Evolutionary conservation across 2,329 filamentous ascomycete genomes (phyloP), one percentile per base, ranked within the genome.

Genomic region (Aquanectria penicillioides): DNA sequence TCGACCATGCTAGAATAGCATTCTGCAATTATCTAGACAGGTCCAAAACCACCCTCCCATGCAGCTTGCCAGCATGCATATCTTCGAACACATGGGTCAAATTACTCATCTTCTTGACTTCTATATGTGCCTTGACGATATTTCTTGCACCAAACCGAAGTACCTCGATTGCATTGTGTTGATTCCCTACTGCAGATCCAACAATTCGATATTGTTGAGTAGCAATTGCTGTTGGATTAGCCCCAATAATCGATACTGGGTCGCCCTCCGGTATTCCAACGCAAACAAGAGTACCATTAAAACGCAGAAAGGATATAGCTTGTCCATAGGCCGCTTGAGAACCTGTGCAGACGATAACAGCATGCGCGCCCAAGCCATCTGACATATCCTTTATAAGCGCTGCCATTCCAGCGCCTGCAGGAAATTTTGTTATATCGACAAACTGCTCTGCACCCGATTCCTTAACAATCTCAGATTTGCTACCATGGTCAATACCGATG

Each of bases 241-340:
- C 47, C n/a, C 34, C 47, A 12, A 26, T 18, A 9, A 51, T 40
- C 2, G 47, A 36, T 6, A 38, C 8, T 9, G 41, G 13, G 23
- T 51, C 47, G n/a, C 47, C 47, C 36, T 56, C 53, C 11, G 53
- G 37, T 3, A 56, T 6, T 2, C 53, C 53, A 13, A 56, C 44
- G n/a, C 53, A 56, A 8, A 50, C 53, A 12, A 56, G 13, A 1
- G 53, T 56, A 6, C 53, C 53, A 15, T 31, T 41, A 12, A 49
- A 49, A n/a, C 53, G 43, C 18, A 56, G 29, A 26, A 49, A 50
- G 36, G 18, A 13, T 9, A 56, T 6, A 2, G 53, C 28, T 33
- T 56, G 53, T 8, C 18, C 44, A 20, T 56, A 56, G 9, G 53
- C 53, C 9, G 15, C 33, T 15, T 38, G 20, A 12, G 31, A 38